Evolutionary conservation across 2,329 filamentous ascomycete genomes (phyloP).

Genomic region (Capronia epimyces): DNA sequence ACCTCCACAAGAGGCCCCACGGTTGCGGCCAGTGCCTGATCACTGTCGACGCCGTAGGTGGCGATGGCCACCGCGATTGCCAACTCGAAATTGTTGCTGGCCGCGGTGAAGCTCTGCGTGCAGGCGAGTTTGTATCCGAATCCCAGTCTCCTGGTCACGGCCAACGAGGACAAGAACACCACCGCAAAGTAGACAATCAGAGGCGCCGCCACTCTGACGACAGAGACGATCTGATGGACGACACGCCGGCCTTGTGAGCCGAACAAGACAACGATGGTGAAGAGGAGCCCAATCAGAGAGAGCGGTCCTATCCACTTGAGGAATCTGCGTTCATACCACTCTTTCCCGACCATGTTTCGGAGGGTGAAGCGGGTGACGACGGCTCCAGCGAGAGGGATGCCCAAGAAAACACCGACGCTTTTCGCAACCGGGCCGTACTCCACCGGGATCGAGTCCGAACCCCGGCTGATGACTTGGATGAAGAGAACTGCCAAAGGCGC

Average conservation of each 20-base stretch:
- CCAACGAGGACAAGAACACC: slow-evolving; percentile 67
- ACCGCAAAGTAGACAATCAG: slow-evolving; percentile 73
- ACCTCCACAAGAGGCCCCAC: slow-evolving; percentile 85
- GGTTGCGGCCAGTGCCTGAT: slow-evolving; percentile 74
- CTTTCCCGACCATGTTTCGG: slow-evolving; percentile 48
- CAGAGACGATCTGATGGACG: slow-evolving; percentile 75
- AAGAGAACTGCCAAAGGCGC: slow-evolving; percentile 65
- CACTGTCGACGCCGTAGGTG: slow-evolving; percentile 69
- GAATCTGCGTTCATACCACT: slow-evolving; percentile 64
- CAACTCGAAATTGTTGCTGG: slow-evolving; percentile 89
- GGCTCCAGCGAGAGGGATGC: slow-evolving; percentile 74
- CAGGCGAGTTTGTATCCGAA: slow-evolving; percentile 65
- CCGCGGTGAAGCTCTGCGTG: slow-evolving; percentile 82
- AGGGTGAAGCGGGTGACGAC: slow-evolving; percentile 66
- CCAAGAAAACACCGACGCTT: slow-evolving; percentile 78
- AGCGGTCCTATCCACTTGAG: slow-evolving; percentile 64
- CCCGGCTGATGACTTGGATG: slow-evolving; percentile 61
- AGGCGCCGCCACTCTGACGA: slow-evolving; percentile 74
- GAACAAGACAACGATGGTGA: slow-evolving; percentile 82
- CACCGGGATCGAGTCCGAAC: slow-evolving; percentile 36
- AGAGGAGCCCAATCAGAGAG: slow-evolving; percentile 76
- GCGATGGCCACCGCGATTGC: slow-evolving; percentile 84
- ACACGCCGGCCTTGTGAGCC: slow-evolving; percentile 72
- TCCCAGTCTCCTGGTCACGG: slow-evolving; percentile 57
- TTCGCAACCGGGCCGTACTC: slow-evolving; percentile 65